phyloP scores from a whole-genome alignment of 108 stramenopile genomes.

The Discostella pseudostelligera region DNA sequence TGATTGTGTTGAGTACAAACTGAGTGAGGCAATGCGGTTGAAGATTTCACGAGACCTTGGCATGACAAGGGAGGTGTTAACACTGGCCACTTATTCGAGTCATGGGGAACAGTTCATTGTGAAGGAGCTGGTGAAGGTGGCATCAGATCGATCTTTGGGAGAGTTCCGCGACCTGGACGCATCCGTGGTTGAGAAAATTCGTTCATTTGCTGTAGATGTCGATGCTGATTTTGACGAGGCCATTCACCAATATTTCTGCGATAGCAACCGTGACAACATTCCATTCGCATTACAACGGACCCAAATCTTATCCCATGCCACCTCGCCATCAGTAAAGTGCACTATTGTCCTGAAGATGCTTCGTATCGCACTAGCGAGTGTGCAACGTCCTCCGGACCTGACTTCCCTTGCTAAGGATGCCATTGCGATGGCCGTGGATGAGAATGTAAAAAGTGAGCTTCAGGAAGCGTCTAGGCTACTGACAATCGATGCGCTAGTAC shows the following conservation, averaged over 20 bases:
- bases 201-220: slow-evolving; percentile 52
- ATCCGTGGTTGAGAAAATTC: slow-evolving; percentile 35
- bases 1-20: slow-evolving; percentile 66
- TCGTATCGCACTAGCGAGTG: slow-evolving; percentile 67
- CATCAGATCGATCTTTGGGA: slow-evolving; percentile 3
- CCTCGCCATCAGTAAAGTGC: slow-evolving; percentile 53
- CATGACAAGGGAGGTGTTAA: slow-evolving; percentile 30
- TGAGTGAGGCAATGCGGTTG: slow-evolving; percentile 58
- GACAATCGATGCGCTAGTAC: slow-evolving; percentile 67
- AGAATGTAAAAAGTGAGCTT: slow-evolving; percentile 66
- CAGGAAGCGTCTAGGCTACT: slow-evolving; percentile 76
- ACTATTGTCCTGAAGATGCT: slow-evolving; percentile 63
- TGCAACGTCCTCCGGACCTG: slow-evolving; percentile 59
- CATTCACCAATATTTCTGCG: slow-evolving; percentile 56
- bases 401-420: slow-evolving; percentile 61
- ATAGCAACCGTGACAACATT: slow-evolving; percentile 53
- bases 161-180: not conserved
- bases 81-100: slow-evolving; percentile 39
- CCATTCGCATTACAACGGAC: slow-evolving; percentile 15
- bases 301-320: slow-evolving; percentile 51
- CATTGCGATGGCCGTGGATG: slow-evolving; percentile 63
- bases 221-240: slow-evolving; percentile 59
- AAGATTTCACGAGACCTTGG: slow-evolving; percentile 62
- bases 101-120: slow-evolving; percentile 62
- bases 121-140: slow-evolving; percentile 57